phyloP scores from a whole-genome alignment of 2,329 filamentous ascomycete genomes.

The Aspergillus fumigatiaffinis region DNA sequence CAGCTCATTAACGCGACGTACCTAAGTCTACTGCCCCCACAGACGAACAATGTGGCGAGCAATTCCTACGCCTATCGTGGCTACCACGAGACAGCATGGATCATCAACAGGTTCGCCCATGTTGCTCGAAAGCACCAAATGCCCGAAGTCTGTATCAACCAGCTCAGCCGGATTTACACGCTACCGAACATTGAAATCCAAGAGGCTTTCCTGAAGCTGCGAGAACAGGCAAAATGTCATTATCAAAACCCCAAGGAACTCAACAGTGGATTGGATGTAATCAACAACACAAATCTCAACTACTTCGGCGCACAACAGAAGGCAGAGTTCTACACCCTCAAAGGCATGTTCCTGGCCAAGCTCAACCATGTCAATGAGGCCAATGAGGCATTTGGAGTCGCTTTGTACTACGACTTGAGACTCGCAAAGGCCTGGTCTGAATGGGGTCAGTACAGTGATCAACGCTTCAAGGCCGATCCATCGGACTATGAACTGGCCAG shows the following conservation, averaged over 20 bases:
- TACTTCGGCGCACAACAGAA: slow-evolving; percentile 97
- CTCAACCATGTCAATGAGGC: slow-evolving; percentile 86
- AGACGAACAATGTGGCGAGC: slow-evolving; percentile 76
- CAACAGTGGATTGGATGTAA: slow-evolving; percentile 89
- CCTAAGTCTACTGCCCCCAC: slow-evolving; percentile 73
- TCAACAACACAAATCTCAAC: slow-evolving; percentile 98
- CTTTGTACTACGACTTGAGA: slow-evolving; percentile 91
- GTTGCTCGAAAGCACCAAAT: slow-evolving; percentile 96
- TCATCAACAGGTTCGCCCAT: slow-evolving; percentile 98
- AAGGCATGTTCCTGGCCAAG: slow-evolving; percentile 98
- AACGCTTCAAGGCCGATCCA: slow-evolving; percentile 89
- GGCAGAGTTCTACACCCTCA: slow-evolving; percentile 97
- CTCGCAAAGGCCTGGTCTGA: slow-evolving; percentile 98
- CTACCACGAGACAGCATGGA: slow-evolving; percentile 99
- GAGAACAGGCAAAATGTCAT: slow-evolving; percentile 98
- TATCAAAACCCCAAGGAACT: slow-evolving; percentile 95
- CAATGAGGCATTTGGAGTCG: slow-evolving; percentile 89
- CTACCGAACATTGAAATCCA: slow-evolving; percentile 99
- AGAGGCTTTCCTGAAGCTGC: slow-evolving; percentile 93
- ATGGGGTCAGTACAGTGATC: slow-evolving; percentile 98
- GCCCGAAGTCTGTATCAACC: slow-evolving; percentile 93
- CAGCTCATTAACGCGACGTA: slow-evolving; percentile 95
- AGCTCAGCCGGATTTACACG: slow-evolving; percentile 96
- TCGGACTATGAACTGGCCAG: slow-evolving; percentile 76
- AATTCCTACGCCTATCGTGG: slow-evolving; percentile 95